Base-by-base conservation (phyloP, 495 filamentous ascomycete species). In the Collariella sp. region DNA sequence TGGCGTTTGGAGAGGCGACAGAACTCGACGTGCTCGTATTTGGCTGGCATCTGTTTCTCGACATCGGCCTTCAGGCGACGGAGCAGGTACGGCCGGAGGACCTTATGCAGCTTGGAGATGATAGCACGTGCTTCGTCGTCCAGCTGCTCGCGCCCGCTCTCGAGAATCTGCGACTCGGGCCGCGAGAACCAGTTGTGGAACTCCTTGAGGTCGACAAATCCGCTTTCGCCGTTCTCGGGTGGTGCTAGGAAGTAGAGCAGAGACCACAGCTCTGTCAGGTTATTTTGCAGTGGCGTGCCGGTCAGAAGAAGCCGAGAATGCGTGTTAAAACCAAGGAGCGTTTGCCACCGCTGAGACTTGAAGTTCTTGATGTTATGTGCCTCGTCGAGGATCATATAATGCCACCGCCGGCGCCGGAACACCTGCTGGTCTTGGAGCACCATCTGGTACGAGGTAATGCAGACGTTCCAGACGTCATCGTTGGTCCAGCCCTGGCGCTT, bases 301-400 rank as follows among this genome's bases (percentile, higher is more conserved):
- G 94, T 99, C 5, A 99, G 76, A 2, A 99, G 77, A 34, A 99
- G 78, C 20, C 94, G 80, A 20, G 90, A 85, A 43, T 84, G 81
- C 3, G 91, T 96, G 57, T 88, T 86, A 71, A 97, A 94, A 1
- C 84, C 93, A 7, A 99, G 80, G 46, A 99, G 74, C 0, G 88
- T 88, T 66, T 97, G 91, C 93, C 93, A 99, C 54, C 91, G 77
- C 67, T 95, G 90, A 0, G 91, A 95, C 59, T 91, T 89, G 76
- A 96, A 97, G 66, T 99, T 99, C 68, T 97, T 97, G 77, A 99
- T 99, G 67, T 97, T 97, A 68, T 99, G 94, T 1, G 94, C 94
- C 72, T 99, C 94, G 66, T 99, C 94, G 15, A 99, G 81, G 54
- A 99, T 86, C 82, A 99, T 89, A 70, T 96, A 99, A 67, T 96